Evolutionary conservation across 768 basidiomycete genomes (phyloP).

Genomic region (Podaxis sp.): DNA sequence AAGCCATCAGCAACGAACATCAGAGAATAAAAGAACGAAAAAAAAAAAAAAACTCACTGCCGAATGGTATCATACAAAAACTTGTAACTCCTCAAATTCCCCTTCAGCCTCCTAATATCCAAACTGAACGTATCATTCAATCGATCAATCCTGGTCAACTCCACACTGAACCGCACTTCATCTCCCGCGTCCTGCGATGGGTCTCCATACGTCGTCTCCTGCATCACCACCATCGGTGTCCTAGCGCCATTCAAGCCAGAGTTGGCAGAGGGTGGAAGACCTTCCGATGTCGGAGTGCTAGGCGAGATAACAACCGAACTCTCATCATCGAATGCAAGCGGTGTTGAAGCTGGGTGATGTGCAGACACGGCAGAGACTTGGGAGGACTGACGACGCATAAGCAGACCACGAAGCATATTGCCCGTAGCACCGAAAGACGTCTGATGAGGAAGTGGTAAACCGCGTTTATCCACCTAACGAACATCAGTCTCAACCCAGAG

Average conservation of each 20-base stretch:
- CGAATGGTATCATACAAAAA: conserved; percentile 85
- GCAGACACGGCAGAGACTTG: conserved; percentile 56
- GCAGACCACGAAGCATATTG: conserved; percentile 81
- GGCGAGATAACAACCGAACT: conserved; percentile 29
- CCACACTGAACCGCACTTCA: conserved; percentile 95
- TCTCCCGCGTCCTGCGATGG: conserved; percentile 80
- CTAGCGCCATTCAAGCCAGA: background rate
- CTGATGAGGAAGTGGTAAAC: conserved; percentile 78
- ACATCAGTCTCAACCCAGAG: background rate
- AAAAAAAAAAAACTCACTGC: conserved; percentile 51
- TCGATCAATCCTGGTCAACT: conserved; percentile 86
- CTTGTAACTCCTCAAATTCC: conserved; percentile 89
- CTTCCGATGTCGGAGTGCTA: background rate
- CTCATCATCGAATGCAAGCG: conserved; percentile 48
- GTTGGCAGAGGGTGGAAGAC: background rate
- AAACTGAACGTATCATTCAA: conserved; percentile 88
- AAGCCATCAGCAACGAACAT: background rate
- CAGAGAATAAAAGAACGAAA: conserved; percentile 7
- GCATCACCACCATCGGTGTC: conserved; percentile 19
- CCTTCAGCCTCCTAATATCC: conserved; percentile 89
- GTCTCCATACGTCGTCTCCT: conserved; percentile 76
- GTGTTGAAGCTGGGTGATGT: conserved; percentile 22
- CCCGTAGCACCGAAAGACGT: conserved; percentile 63
- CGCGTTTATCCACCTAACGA: conserved; percentile 80
- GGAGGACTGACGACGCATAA: conserved; percentile 89